Conservation (phyloP, 345 rosid genomes). For the Adansonia digitata region DNA sequence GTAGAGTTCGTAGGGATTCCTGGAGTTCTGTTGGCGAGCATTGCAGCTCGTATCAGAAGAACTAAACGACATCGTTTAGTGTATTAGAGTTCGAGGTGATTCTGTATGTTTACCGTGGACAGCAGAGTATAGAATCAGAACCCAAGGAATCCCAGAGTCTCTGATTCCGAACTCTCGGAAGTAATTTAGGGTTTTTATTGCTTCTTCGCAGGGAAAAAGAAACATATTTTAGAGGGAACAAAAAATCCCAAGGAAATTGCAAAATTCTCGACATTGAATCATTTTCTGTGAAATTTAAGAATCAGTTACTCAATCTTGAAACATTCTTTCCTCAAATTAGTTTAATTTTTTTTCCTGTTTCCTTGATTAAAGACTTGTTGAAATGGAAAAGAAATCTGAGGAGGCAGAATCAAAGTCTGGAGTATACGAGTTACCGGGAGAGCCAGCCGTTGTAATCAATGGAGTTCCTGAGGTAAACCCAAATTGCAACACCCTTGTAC, state of each 20-base stretch:
- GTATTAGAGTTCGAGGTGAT: too few species aligned
- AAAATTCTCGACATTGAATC: not conserved
- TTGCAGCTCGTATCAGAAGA: too few species aligned
- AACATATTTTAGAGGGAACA: not conserved
- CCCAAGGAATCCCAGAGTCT: not conserved
- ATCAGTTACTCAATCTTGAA: not conserved
- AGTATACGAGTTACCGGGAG: conserved; percentile 58
- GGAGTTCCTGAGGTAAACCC: conserved; percentile 54
- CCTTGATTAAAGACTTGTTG: not conserved
- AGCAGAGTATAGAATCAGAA: not conserved
- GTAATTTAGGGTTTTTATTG: not conserved
- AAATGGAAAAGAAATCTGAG: conserved; percentile 26
- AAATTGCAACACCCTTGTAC: conserved; percentile 10
- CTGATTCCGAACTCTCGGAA: not conserved
- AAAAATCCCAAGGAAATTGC: not conserved
- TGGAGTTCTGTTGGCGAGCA: conserved; percentile 19
- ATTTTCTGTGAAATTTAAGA: not conserved
- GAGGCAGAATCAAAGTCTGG: conserved; percentile 31
- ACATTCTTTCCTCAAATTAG: not conserved
- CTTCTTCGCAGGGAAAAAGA: not conserved
- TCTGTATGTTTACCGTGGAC: too few species aligned
- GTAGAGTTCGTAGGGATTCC: conserved; percentile 25
- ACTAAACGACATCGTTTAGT: too few species aligned
- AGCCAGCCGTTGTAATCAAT: conserved; percentile 74
- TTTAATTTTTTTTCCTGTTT: not conserved